Percentiles rank a stretch among this genome's conserved stretches.
Evolutionary conservation across 2,329 filamentous ascomycete species (phyloP).

Genomic region (Pseudonectria foliicola): DNA sequence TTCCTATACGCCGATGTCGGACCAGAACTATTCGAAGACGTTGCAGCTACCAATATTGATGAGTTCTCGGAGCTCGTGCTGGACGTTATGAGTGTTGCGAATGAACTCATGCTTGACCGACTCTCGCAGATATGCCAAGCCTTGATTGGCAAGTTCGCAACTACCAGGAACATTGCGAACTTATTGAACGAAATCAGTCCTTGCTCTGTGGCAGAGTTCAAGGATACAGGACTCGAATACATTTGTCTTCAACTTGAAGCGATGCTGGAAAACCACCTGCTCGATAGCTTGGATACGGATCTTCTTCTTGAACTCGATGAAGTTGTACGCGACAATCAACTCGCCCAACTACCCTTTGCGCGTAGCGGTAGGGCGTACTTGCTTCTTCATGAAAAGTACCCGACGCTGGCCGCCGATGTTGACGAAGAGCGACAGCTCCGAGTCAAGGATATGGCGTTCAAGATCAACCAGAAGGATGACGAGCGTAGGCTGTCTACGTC

Average conservation of each 20-base stretch:
- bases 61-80: conserved; percentile 84
- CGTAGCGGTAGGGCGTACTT: conserved; percentile 67
- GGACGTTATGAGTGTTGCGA: conserved; percentile 82
- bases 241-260: conserved; percentile 85
- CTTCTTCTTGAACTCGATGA: conserved; percentile 74
- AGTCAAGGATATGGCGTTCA: conserved; percentile 70
- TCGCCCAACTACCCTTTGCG: conserved; percentile 67
- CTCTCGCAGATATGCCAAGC: conserved; percentile 85
- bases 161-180: conserved; percentile 75
- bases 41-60: conserved; percentile 65
- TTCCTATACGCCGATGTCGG: conserved; percentile 81
- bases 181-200: conserved; percentile 81
- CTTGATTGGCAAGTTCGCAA: conserved; percentile 76
- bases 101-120: conserved; percentile 92
- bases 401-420: conserved; percentile 56
- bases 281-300: conserved; percentile 80
- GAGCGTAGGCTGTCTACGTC: conserved; percentile 57
- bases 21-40: conserved; percentile 71
- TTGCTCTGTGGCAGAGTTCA: conserved; percentile 78
- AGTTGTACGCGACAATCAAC: conserved; percentile 75
- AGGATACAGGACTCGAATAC: conserved; percentile 81
- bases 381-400: conserved; percentile 57
- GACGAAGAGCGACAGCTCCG: conserved; percentile 62
- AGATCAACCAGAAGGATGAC: conserved; percentile 53
- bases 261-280: conserved; percentile 81